Evolutionary conservation across 257 asterid genomes (phyloP), one percentile per base, ranked within the genome.

Genomic region (Echium plantagineum): DNA sequence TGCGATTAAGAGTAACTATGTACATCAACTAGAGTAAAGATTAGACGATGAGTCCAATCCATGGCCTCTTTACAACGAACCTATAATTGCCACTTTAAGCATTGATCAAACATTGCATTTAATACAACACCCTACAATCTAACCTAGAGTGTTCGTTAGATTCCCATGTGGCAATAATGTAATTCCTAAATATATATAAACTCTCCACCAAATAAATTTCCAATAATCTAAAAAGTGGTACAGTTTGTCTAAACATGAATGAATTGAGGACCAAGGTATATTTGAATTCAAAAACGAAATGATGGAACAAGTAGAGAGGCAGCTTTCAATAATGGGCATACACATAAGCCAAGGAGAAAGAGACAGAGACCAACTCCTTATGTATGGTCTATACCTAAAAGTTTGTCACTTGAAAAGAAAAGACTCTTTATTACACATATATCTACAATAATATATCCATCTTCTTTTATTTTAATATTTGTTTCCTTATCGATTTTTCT

Each of bases 381-480:
- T 3, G 49, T 42, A 42, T 42, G 49, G 49, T 42, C 49, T 10
- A 42, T 13, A 2, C n/a, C n/a, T 2, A 42, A 42, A 42, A 12
- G 15, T 42, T 42, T 0, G 48, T 42, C 48, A 42, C 48, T 12
- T 12, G 49, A 42, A 42, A 42, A 42, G 49, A 42, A 42, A 42
- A 42, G 15, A 42, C 49, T 42, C 49, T 42, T 12, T 42, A n/a
- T n/a, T n/a, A n/a, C n/a, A 42, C 16, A 42, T 0, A 42, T 42
- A 35, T 35, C 46, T 35, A 35, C 46, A 9, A 35, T 35, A 28
- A 35, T 35, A 35, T 62, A 70, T 69, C 69, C 60, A 73, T 80
- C 78, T 77, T 66, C 17, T 42, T 42, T 17, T 15, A 64, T n/a
- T n/a, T n/a, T 72, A 67, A 68, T 76, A 76, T 75, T 85, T 51